Conservation (phyloP, 495 filamentous ascomycete genomes). For the Neurospora cerealis region DNA sequence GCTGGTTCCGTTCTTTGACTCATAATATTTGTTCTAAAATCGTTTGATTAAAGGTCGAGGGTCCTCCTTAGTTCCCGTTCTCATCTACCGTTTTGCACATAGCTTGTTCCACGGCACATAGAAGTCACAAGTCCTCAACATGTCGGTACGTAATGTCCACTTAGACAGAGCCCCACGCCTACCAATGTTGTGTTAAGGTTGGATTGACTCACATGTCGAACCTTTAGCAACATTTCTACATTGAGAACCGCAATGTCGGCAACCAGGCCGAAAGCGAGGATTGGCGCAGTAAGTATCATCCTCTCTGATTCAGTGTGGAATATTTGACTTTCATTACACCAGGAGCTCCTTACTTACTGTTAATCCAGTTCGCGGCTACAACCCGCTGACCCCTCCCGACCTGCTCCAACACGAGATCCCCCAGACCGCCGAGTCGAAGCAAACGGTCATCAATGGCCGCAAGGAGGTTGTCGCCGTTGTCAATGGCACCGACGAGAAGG, state of each 20-base stretch:
- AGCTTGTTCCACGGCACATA: not conserved
- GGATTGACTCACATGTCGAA: slow-evolving; percentile 10
- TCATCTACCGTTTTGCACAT: not conserved
- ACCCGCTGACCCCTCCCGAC: slow-evolving; percentile 86
- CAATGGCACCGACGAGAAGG: slow-evolving; percentile 62
- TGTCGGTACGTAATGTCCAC: not conserved
- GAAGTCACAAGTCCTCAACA: not conserved
- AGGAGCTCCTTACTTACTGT: slow-evolving; percentile 5
- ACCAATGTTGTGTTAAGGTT: not conserved
- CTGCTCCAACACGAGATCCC: slow-evolving; percentile 92
- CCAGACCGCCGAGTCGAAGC: slow-evolving; percentile 64
- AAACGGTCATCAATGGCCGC: slow-evolving; percentile 71
- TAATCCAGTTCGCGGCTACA: slow-evolving; percentile 70
- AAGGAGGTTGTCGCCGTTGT: slow-evolving; percentile 74
- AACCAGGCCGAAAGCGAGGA: slow-evolving; percentile 74
- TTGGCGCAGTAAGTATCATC: slow-evolving; percentile 62
- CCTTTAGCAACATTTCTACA: slow-evolving; percentile 50
- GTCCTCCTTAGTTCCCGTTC: not conserved
- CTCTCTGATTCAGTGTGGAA: not conserved
- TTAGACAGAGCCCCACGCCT: not conserved
- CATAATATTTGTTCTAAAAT: not conserved
- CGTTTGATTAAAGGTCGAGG: not conserved
- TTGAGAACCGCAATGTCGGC: slow-evolving; percentile 82
- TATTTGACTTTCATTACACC: not conserved
- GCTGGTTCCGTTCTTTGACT: not conserved